Evolutionary conservation across 345 rosid genomes (phyloP).

Genomic region (Citrus mangshanensis): DNA sequence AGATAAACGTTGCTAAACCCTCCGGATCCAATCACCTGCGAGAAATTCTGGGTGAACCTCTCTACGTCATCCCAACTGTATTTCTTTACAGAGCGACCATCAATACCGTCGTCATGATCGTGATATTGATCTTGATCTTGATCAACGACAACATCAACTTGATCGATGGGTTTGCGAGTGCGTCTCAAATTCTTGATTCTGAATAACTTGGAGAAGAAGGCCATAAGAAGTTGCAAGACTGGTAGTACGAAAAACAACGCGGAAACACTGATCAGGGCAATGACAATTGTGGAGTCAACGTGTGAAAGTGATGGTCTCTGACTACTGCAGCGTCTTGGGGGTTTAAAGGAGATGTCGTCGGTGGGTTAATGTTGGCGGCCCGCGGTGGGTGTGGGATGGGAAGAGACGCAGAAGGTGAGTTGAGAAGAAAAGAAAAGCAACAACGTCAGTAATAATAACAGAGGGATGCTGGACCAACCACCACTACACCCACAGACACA

Average conservation of each 20-base stretch:
- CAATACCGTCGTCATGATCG: background rate
- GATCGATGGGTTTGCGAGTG: background rate
- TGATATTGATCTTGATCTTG: background rate
- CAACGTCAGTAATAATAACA: slow-evolving; percentile 9
- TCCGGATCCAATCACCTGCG: slow-evolving; percentile 60
- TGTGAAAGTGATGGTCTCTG: background rate
- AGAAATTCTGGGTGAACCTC: slow-evolving; percentile 46
- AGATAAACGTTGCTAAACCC: slow-evolving; percentile 83
- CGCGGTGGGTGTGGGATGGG: slow-evolving; percentile 12
- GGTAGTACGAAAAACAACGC: background rate
- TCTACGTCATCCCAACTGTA: slow-evolving; percentile 57
- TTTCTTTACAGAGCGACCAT: slow-evolving; percentile 18
- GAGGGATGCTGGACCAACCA: slow-evolving; percentile 8
- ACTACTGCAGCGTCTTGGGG: background rate
- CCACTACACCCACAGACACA: slow-evolving; percentile 10
- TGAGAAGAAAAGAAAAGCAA: slow-evolving; percentile 2
- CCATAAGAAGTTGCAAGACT: slow-evolving; percentile 32
- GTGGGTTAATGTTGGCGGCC: background rate
- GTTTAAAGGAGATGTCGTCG: slow-evolving; percentile 30
- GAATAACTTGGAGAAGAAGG: slow-evolving; percentile 25
- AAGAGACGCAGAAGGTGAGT: slow-evolving; percentile 29
- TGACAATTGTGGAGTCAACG: background rate
- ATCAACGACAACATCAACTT: slow-evolving; percentile 8
- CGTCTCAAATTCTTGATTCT: slow-evolving; percentile 20
- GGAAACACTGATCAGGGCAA: slow-evolving; percentile 7